Conservation (phyloP, 2,329 filamentous ascomycete genomes). For the Xylaria sp. region DNA sequence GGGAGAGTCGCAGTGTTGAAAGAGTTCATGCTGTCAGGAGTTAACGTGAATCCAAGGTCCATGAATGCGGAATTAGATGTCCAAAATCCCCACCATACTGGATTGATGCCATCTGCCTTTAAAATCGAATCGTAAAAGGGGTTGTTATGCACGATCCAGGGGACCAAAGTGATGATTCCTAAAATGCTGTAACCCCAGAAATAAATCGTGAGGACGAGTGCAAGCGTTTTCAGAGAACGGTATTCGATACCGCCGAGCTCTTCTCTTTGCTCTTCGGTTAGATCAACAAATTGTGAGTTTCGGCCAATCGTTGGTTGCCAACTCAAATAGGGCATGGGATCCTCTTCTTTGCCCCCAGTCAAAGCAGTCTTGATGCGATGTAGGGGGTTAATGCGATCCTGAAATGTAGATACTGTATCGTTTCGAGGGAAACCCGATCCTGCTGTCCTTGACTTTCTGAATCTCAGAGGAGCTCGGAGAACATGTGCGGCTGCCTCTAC, state of each 20-base stretch:
- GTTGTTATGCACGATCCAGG: conserved; percentile 79
- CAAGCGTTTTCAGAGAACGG: conserved; percentile 86
- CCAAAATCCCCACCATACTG: conserved; percentile 93
- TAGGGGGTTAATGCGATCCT: conserved; percentile 53
- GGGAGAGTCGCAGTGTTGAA: conserved; percentile 83
- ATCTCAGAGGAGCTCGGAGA: conserved; percentile 55
- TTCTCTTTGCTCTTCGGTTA: conserved; percentile 91
- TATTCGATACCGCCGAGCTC: conserved; percentile 98
- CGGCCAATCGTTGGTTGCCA: conserved; percentile 92
- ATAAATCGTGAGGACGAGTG: conserved; percentile 80
- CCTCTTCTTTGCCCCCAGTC: conserved; percentile 64
- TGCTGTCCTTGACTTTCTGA: conserved; percentile 56
- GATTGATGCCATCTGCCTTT: conserved; percentile 68
- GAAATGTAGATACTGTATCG: conserved; percentile 46
- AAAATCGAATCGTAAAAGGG: conserved; percentile 73
- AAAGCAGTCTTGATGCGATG: conserved; percentile 66
- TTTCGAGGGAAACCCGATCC: conserved; percentile 54
- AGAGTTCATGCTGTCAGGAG: conserved; percentile 91
- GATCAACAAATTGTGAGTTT: conserved; percentile 90
- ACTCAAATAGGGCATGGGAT: conserved; percentile 86
- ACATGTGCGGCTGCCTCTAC: conserved; percentile 55
- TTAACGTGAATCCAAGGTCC: conserved; percentile 93
- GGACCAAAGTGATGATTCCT: conserved; percentile 76
- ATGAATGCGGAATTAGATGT: conserved; percentile 90
- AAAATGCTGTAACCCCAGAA: conserved; percentile 86